Evolutionary conservation across 345 rosid species (phyloP).

Genomic region (Euclidium syriacum): DNA sequence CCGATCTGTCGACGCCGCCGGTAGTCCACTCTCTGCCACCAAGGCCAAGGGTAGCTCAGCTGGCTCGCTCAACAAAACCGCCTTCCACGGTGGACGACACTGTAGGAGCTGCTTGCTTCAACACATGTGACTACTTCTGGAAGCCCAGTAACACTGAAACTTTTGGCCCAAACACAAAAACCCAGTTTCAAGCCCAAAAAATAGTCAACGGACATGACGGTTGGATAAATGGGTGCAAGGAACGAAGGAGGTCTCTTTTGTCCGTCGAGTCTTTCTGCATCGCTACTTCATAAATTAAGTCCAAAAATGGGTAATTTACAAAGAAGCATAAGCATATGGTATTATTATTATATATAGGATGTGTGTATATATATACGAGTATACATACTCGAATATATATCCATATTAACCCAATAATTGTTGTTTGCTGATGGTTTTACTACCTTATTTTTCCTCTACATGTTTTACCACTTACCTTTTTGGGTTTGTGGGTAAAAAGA

Average conservation of each 20-base stretch:
- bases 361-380: constrained; percentile 18
- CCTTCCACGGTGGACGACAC: constrained; percentile 25
- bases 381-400: constrained; percentile 24
- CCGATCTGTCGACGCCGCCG: constrained; percentile 24
- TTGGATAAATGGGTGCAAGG: constrained; percentile 64
- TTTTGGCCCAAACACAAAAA: constrained; percentile 5
- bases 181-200: constrained; percentile 16
- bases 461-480: constrained; percentile 27
- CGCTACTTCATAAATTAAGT: constrained; percentile 54
- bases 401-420: constrained; percentile 26
- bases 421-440: constrained; percentile 22
- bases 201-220: constrained; percentile 11
- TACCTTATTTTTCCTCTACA: constrained; percentile 25
- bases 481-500: constrained; percentile 19
- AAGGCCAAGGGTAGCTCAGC: constrained; percentile 39
- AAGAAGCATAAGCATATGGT: constrained; percentile 19
- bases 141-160: constrained; percentile 27
- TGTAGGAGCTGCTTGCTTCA: constrained; percentile 35
- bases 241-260: constrained; percentile 57
- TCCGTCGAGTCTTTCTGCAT: constrained; percentile 64
- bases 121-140: constrained; percentile 57
- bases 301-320: neutral
- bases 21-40: constrained; percentile 61
- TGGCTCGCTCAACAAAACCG: constrained; percentile 30
- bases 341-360: no score